Base-by-base conservation (phyloP, 495 filamentous ascomycete species). In the Terfezia boudieri region DNA sequence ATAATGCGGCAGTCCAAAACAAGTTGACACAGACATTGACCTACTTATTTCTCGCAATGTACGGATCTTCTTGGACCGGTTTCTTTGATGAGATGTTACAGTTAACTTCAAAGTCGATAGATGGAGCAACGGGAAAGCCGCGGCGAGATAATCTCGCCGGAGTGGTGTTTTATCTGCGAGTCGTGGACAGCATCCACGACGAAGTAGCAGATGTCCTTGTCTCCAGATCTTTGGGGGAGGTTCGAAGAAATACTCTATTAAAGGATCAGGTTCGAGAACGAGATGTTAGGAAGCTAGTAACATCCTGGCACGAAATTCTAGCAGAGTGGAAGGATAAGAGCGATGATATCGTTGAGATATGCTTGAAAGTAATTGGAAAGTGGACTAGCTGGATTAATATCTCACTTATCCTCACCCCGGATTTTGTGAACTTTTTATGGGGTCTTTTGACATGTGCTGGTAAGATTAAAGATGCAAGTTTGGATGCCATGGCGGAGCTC, bases 371-470 rank as follows among this genome's bases (percentile, higher is more conserved):
- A 11, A 78, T 96, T 50, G 86, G 85, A 17, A 83, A 84, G 64
- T 99, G 92, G 92, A 87, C 93, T 50, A 86, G 84, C 73, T 99
- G 90, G 90, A 89, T 88, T 56, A 92, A 96, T 60, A 95, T 99
- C 59, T 81, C 80, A 17, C 72, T 99, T 41, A 78, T 96, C 49
- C 83, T 96, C 58, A 90, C 93, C 65, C 78, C 89, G 60, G 76
- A 79, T 43, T 84, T 92, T 71, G 73, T 95, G 58, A 79, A 74
- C 60, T 72, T 85, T 51, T 76, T 99, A 55, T 82, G 94, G 67
- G 80, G 88, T 66, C 76, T 82, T 60, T 78, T 81, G 55, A 82
- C 76, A 55, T 69, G 64, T 52, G 78, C 86, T 58, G 83, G 86
- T 57, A 81, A 78, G 59, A 78, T 89, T 50, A 75, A 86, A 48